These are phyloP conservation scores for Botrytis sinoallii DNA, from an alignment of 2,329 filamentous ascomycete species.

Conservation along the genomic window DNA sequence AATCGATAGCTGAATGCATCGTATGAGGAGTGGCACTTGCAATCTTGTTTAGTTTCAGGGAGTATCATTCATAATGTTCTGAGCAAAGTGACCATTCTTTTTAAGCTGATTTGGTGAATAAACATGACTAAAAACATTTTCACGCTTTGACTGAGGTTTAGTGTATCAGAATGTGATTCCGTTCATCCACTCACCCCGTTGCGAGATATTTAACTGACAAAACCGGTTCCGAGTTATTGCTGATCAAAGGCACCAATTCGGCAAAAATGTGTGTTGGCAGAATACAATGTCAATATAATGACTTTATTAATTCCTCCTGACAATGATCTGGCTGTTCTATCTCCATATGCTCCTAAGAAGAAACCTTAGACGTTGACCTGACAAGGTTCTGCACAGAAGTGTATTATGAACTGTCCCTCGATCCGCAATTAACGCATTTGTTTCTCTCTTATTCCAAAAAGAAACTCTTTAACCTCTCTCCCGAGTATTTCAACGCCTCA, in stretches of 20 bases:
- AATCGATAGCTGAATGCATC: background rate
- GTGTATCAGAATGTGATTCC: background rate
- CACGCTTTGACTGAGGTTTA: background rate
- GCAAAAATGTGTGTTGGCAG: background rate
- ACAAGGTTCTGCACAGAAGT: fast-evolving
- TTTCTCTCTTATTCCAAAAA: background rate
- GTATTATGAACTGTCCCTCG: no score
- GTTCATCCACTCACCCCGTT: background rate
- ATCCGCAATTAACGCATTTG: background rate
- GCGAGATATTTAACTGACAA: no score
- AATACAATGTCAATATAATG: background rate
- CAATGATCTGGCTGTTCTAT: fast-evolving
- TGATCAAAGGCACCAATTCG: background rate
- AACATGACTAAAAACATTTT: no score
- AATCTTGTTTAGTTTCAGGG: background rate
- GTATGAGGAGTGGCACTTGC: background rate
- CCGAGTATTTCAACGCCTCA: background rate
- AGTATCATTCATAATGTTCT: background rate
- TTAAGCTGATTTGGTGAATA: background rate
- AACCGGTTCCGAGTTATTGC: background rate
- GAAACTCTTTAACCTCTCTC: background rate
- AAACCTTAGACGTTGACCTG: no score
- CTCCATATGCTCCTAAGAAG: background rate
- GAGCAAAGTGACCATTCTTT: background rate
- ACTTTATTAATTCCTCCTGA: background rate